Base-by-base conservation (phyloP, 1,139 yeast species). In the Wickerhamiella pararugosa region DNA sequence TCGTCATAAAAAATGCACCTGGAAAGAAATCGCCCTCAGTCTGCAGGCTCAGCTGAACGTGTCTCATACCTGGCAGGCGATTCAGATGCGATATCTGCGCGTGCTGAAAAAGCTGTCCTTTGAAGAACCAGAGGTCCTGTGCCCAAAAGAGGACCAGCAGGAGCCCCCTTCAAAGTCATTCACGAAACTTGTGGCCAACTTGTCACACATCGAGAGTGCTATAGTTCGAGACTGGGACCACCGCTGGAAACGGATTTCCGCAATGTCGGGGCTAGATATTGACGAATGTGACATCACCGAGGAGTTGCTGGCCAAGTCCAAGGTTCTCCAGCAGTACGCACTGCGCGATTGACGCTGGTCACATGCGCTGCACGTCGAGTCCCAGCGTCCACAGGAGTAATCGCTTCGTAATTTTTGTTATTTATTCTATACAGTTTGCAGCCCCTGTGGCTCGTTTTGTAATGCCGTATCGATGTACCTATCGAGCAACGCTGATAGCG, bases 81-180 rank as follows among this genome's bases (percentile, higher is more conserved):
- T 65, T 34, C 70, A 65, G 51, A 65, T 65, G 69, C 51, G 69
- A 42, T 66, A 66, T 48, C 53, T 66, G 38, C 57, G 70, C 6
- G 52, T 58, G 28, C 60, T 64, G 44, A 61, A 62, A 45, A 53
- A 59, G 7, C 51, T 67, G 34, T 55, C 58, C 42, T 61, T 54
- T 15, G 50, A 52, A 32, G 56, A 66, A 57, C 53, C 63, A 3
- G 46, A 53, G 26, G 48, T 50, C 27, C 9, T 4, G 7, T 15
- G 10, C 25, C 7, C 33, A 7, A 9, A 5, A 6, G 33, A 30
- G 32, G 32, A n/a, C 10, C 11, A 29, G 32, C 9, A 29, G 9
- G n/a, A n/a, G 7, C 15, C 35, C 25, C 7, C 10, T 5, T 5
- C 15, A 26, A 6, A n/a, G 4, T 32, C 25, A 32, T 8, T 7